Evolutionary conservation across 306 rosid species (phyloP).

Genomic region (Acacia confusa): DNA sequence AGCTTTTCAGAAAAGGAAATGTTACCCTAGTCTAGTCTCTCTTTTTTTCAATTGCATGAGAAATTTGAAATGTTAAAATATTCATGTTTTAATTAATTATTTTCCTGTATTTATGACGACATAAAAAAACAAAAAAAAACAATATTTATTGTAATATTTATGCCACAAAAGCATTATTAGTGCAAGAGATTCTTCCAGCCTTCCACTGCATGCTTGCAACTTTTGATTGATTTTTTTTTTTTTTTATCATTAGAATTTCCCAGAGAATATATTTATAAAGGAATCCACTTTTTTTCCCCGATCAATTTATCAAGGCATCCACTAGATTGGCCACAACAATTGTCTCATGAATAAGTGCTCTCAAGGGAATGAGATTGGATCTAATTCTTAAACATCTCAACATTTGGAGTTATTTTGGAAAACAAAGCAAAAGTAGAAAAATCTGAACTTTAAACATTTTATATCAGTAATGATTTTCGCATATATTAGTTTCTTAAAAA

Average conservation of each 20-base stretch:
- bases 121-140: not conserved
- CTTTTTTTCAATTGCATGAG: not conserved
- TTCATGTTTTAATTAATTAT: not conserved
- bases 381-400: not conserved
- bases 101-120: not conserved
- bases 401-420: not conserved
- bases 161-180: not conserved
- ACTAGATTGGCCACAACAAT: not conserved
- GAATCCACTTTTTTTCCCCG: not conserved
- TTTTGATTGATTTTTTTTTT: not conserved
- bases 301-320: too few relatives aligned
- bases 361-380: not conserved
- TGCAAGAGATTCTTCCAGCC: too few relatives aligned
- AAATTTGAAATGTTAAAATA: not conserved
- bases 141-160: not conserved
- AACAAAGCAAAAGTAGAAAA: not conserved
- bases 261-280: not conserved
- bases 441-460: not conserved
- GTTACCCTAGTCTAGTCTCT: not conserved
- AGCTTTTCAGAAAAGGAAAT: not conserved
- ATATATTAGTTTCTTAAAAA: not conserved
- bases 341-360: not conserved
- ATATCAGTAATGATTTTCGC: not conserved
- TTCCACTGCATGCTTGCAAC: too few relatives aligned
- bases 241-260: not conserved